Evolutionary conservation across 352 stramenopile genomes (phyloP), one percentile per base, ranked within the genome.

Genomic region (Phytophthora sp.): DNA sequence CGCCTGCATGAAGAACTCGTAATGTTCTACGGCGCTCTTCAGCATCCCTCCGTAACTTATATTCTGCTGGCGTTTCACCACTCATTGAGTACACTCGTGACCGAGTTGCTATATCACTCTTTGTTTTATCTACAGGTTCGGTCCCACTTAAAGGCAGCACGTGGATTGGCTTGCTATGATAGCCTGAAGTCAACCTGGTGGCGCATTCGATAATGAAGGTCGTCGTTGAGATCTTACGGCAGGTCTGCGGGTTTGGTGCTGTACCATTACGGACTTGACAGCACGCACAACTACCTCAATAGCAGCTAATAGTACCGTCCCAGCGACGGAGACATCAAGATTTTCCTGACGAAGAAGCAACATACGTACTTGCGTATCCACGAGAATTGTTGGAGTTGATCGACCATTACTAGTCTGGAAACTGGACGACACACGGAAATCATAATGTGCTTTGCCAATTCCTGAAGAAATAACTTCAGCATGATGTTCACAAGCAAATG

Each of bases 301-400:
- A 9, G 62, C 10, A 7, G 43, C 68, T 8, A 76, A 39, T 7
- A 55, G 26, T 1, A 80, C 17, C 0, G 63, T 69, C 6, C 62
- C 59, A 3, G 28, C 49, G 2, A 75, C 44, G 0, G 66, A 72
- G 18, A 69, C 24, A 5, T 37, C 64, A 1, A 67, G n/a, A 18
- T 54, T 77, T 4, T 54, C 21, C 15, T 61, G 51, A 1, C 59
- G 68, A 34, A 84, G 49, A 13, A 84, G 34, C 9, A 75, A 39
- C 13, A 79, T 55, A 0, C 69, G 70, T n/a, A 75, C 65, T 44
- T 81, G 70, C 4, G 71, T 77, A 46, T 79, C 58, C 13, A 81
- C 63, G 15, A 79, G 46, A 30, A 85, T 71, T 1, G 67, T 77
- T 15, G 73, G 64, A 0, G 72, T 65, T 12, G 54, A 62, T 50